Conservation (phyloP, 495 filamentous ascomycete species). For the Coniosporium apollinis region DNA sequence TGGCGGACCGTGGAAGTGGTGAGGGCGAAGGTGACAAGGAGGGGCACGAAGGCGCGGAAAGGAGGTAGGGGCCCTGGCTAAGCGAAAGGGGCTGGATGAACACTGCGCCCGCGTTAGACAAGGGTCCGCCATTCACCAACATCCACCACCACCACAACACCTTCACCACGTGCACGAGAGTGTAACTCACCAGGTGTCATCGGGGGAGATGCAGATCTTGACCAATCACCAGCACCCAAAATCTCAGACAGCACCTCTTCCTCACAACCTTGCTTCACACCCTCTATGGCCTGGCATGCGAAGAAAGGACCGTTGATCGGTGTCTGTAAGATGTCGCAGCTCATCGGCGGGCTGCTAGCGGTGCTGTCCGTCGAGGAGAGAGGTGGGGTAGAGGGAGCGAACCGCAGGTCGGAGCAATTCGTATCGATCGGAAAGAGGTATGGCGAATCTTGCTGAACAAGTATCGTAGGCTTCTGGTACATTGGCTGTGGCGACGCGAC, state of each 20-base stretch:
- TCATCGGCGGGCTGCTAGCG: conserved; percentile 72
- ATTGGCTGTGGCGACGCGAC: conserved; percentile 64
- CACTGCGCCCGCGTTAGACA: conserved; percentile 33
- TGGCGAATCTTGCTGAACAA: conserved; percentile 52
- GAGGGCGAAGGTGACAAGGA: conserved; percentile 73
- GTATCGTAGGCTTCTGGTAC: conserved; percentile 56
- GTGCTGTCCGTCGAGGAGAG: conserved; percentile 70
- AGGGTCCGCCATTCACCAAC: background rate
- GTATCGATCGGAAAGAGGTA: conserved; percentile 65
- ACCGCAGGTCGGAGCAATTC: conserved; percentile 52
- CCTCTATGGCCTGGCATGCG: conserved; percentile 53
- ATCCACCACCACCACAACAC: background rate
- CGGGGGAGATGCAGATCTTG: conserved; percentile 60
- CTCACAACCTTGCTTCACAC: conserved; percentile 68
- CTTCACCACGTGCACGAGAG: background rate
- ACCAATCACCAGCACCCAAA: conserved; percentile 61
- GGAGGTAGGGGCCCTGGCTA: conserved; percentile 34
- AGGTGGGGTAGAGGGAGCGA: conserved; percentile 76
- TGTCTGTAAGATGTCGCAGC: conserved; percentile 59
- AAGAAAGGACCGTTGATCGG: conserved; percentile 71
- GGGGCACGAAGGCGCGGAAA: conserved; percentile 62
- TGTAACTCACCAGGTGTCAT: conserved; percentile 85
- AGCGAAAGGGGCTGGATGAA: conserved; percentile 60
- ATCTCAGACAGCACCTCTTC: conserved; percentile 57
- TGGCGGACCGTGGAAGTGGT: conserved; percentile 54